A percentile compares a stretch with the other conserved stretches of the same genome.
Conservation (phyloP, 2,329 filamentous ascomycete genomes). For the Calcarisporium arbuscula region DNA sequence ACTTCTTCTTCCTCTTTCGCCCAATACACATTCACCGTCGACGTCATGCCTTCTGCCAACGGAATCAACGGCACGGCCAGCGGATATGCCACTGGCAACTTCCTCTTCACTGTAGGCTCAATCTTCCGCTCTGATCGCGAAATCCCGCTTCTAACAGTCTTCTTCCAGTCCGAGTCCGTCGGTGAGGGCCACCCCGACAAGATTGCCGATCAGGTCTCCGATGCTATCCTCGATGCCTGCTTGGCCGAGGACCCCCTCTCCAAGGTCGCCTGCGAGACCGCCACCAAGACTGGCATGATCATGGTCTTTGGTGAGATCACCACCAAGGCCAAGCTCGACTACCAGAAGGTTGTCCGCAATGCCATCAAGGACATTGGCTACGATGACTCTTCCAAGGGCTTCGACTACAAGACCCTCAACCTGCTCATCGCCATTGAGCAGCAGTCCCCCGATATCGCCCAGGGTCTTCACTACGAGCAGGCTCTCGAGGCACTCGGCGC, state of each 20-base stretch:
- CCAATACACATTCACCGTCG: constrained; percentile 19
- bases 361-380: constrained; percentile 99
- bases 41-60: constrained; percentile 54
- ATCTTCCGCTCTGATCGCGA: constrained; percentile 2
- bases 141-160: neutral
- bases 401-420: constrained; percentile 99
- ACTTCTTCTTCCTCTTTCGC: constrained; percentile 10
- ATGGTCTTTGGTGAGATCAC: constrained; percentile 99
- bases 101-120: constrained; percentile 69
- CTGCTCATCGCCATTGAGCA: constrained; percentile 98
- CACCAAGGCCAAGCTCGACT: constrained; percentile 92
- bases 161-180: constrained; percentile 70
- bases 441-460: constrained; percentile 97
- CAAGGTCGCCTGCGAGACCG: constrained; percentile 98
- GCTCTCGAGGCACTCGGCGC: constrained; percentile 96
- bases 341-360: constrained; percentile 93
- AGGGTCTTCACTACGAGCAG: constrained; percentile 97
- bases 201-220: constrained; percentile 97
- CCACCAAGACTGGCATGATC: constrained; percentile 99
- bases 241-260: constrained; percentile 89
- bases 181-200: constrained; percentile 92
- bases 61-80: constrained; percentile 38
- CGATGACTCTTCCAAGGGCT: constrained; percentile 93
- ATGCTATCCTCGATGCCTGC: constrained; percentile 98
- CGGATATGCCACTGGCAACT: constrained; percentile 49